A percentile compares a stretch with the other conserved stretches of the same genome.
These are phyloP conservation scores for Rhexocercosporidium sp. DNA, from an alignment of 2,329 filamentous ascomycete genomes.

Conservation along the genomic window DNA sequence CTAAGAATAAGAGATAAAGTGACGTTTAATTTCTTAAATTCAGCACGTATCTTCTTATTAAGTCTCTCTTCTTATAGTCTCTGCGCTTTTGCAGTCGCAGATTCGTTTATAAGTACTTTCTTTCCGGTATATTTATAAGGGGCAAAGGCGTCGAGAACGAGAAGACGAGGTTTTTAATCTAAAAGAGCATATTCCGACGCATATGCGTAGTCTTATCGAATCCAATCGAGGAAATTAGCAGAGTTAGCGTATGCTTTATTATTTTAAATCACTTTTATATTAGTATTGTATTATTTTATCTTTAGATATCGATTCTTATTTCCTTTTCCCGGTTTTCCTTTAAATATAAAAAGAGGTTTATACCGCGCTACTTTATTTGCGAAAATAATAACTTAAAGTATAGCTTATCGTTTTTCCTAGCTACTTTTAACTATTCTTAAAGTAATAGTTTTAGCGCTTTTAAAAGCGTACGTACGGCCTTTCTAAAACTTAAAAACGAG, in stretches of 20 bases:
- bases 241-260: too few relatives aligned
- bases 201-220: too few relatives aligned
- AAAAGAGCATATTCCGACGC: too few relatives aligned
- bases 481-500: background rate
- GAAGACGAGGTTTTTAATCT: background rate
- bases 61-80: background rate
- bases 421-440: background rate
- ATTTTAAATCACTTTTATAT: too few relatives aligned
- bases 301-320: too few relatives aligned
- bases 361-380: background rate
- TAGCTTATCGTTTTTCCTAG: background rate
- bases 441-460: background rate
- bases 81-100: background rate
- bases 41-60: background rate
- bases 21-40: too few relatives aligned
- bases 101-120: background rate
- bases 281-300: too few relatives aligned
- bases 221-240: too few relatives aligned
- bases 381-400: background rate
- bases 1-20: too few relatives aligned
- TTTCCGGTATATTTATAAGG: background rate
- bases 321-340: too few relatives aligned
- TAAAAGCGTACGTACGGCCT: background rate
- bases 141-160: background rate
- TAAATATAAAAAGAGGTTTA: background rate